Evolutionary conservation across 345 rosid genomes (phyloP), one percentile per base, ranked within the genome.

Genomic region (Anacardium occidentale): DNA sequence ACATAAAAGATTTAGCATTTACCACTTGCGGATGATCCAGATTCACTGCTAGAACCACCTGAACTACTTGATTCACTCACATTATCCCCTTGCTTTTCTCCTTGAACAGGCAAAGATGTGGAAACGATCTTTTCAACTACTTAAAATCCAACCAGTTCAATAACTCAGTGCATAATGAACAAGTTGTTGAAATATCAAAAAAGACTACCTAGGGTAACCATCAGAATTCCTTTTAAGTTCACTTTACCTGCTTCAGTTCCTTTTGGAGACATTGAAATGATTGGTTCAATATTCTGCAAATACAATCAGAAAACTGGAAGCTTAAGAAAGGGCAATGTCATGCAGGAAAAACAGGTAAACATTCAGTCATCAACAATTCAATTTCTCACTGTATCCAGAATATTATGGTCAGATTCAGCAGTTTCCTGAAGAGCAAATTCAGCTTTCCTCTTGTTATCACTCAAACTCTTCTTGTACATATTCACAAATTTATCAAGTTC

Each of bases 401-500:
- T 69, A 74, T 62, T 56, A 29, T 83, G 84, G 52, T 56, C 77
- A 52, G 79, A 80, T 82, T 80, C 85, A 51, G 68, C 78, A 59
- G 73, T 74, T 64, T 74, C 81, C 66, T 81, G 80, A 57, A 71
- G 68, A 37, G 79, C 68, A 48, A 76, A 44, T 80, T 79, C 87
- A 58, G 75, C 82, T 29, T 84, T 82, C 65, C 76, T 77, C 66
- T 77, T 79, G 81, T 57, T 73, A 83, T 82, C 85, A 84, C 72
- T 79, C 50, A 73, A 64, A 79, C 79, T 76, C 51, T 75, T 88
- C 68, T 78, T 83, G 70, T 86, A 82, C 48, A 82, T 70, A 10
- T 76, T 80, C 40, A 92, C 88, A 66, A 84, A 85, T 59, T 82
- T 80, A 78, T 86, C 82, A 66, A 95, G 96, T 76, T 95, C 97